A percentile compares a stretch with the other conserved stretches of the same genome.
Evolutionary conservation across 169 alveolate species (phyloP).

Genomic region (Theileria sp.): DNA sequence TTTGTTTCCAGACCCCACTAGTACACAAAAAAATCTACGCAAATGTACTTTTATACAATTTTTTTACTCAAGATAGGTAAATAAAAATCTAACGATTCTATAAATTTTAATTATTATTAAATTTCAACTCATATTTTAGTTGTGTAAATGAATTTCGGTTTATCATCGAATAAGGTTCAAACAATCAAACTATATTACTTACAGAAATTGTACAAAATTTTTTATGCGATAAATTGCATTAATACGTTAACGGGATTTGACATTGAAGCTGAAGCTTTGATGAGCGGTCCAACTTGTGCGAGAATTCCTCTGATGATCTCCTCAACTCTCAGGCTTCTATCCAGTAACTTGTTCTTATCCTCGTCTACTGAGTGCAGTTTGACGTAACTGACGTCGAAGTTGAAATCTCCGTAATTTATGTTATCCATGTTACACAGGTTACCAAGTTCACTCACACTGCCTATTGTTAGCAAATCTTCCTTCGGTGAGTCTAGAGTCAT

Average conservation of each 20-base stretch:
- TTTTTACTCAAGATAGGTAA: background rate
- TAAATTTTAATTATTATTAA: too few relatives aligned
- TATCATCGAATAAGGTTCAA: background rate
- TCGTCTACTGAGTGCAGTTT: slow-evolving; percentile 45
- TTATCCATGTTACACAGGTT: slow-evolving; percentile 29
- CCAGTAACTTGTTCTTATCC: slow-evolving; percentile 37
- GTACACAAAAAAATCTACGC: background rate
- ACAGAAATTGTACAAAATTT: background rate
- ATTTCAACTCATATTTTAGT: background rate
- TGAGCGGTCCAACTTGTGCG: slow-evolving; percentile 19
- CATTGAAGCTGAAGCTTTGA: background rate
- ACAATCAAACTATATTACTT: background rate
- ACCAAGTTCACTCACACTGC: background rate
- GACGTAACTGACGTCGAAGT: slow-evolving; percentile 59
- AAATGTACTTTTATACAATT: background rate
- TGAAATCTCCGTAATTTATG: slow-evolving; percentile 26
- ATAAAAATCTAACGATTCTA: background rate
- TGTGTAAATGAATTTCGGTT: background rate
- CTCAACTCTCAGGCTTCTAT: slow-evolving; percentile 39
- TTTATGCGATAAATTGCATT: background rate
- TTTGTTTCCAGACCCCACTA: background rate
- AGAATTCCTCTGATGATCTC: slow-evolving; percentile 31
- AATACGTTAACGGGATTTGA: background rate
- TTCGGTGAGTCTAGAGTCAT: slow-evolving; percentile 32
- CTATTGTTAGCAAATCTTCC: background rate